These are phyloP conservation scores for Neonectria magnoliae DNA, from an alignment of 2,329 filamentous ascomycete genomes.

Conservation along the genomic window DNA sequence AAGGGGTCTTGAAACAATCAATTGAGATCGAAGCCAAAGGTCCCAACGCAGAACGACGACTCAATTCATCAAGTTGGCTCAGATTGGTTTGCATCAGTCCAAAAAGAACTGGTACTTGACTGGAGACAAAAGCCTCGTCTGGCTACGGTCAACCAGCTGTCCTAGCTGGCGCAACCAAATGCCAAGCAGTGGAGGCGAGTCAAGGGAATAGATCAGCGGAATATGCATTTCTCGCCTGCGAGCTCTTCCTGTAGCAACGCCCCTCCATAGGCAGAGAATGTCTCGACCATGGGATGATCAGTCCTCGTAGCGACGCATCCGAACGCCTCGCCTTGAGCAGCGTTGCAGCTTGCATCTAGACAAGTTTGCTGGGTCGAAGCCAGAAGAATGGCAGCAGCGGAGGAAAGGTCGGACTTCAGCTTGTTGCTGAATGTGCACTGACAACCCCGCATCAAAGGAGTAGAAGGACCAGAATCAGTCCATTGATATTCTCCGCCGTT, in stretches of 20 bases:
- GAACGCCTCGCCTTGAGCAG: no score
- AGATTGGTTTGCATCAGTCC: not conserved
- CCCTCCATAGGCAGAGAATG: not conserved
- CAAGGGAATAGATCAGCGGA: not conserved
- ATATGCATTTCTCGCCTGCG: not conserved
- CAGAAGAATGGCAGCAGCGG: not conserved
- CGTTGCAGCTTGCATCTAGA: not conserved
- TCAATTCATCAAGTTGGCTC: not conserved
- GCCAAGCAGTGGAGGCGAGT: not conserved
- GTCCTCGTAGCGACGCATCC: not conserved
- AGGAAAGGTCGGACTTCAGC: not conserved
- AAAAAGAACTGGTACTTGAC: not conserved
- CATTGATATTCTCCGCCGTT: conserved; percentile 42
- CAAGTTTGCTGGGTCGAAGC: not conserved
- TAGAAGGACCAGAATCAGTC: not conserved
- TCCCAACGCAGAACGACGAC: no score
- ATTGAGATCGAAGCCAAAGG: not conserved
- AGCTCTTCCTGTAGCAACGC: not conserved
- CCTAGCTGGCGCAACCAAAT: not conserved
- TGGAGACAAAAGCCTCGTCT: not conserved
- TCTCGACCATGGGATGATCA: not conserved
- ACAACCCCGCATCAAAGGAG: not conserved
- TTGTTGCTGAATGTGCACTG: not conserved
- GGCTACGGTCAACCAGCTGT: not conserved
- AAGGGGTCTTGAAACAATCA: no score